A percentile compares a stretch with the other conserved stretches of the same genome.
These are phyloP conservation scores for Schizophyllum amplum DNA, from an alignment of 1,284 basidiomycete genomes.

Conservation along the genomic window DNA sequence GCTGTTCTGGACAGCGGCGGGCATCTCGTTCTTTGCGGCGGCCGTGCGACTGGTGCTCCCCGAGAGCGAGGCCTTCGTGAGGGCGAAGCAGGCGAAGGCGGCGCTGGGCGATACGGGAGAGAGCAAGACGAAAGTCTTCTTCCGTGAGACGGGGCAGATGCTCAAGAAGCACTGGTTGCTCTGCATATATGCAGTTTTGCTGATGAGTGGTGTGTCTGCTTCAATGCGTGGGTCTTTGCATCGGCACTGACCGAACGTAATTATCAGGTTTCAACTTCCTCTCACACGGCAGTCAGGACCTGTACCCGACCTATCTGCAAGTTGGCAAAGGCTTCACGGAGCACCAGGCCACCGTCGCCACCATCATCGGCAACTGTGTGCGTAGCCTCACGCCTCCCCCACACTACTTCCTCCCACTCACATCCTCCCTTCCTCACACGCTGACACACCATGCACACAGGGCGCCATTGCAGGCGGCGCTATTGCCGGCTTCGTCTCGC, in stretches of 20 bases:
- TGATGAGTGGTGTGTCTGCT: slow-evolving; percentile 60
- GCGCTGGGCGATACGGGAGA: slow-evolving; percentile 33
- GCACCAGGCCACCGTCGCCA: slow-evolving; percentile 71
- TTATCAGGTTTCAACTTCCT: slow-evolving; percentile 93
- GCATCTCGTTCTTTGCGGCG: slow-evolving; percentile 53
- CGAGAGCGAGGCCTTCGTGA: slow-evolving; percentile 53
- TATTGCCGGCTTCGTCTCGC: slow-evolving; percentile 72
- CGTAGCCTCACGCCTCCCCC: no score
- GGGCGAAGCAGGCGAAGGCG: slow-evolving; percentile 31
- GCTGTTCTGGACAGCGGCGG: slow-evolving; percentile 44
- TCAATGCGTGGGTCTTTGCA: not conserved
- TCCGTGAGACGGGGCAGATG: slow-evolving; percentile 68
- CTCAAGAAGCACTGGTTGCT: slow-evolving; percentile 79
- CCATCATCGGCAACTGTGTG: slow-evolving; percentile 87
- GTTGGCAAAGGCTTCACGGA: slow-evolving; percentile 48
- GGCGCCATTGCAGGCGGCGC: slow-evolving; percentile 50
- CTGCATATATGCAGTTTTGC: slow-evolving; percentile 76
- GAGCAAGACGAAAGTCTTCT: slow-evolving; percentile 65
- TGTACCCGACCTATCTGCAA: slow-evolving; percentile 77
- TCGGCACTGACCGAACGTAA: not conserved
- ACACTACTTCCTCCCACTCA: no score
- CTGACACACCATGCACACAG: not conserved
- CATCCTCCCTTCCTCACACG: no score
- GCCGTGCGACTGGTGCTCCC: slow-evolving; percentile 50
- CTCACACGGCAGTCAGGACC: slow-evolving; percentile 78